Evolutionary conservation across 2,329 filamentous ascomycete species (phyloP), one percentile per base, ranked within the genome.

Genomic region (Aspergillus cejpii): DNA sequence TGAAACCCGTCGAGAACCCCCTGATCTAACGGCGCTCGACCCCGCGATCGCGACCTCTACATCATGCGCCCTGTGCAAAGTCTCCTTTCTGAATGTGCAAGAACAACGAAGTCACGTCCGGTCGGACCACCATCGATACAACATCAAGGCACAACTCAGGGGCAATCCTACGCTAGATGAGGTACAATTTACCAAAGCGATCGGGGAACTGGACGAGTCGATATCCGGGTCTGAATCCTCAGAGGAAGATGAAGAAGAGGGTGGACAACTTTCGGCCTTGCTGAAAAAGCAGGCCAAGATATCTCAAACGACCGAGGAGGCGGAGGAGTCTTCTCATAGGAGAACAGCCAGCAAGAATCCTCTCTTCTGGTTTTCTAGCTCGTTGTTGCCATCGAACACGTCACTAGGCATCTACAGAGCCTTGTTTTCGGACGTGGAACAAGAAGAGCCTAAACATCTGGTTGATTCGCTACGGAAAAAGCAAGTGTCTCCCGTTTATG

Each of bases 101-200:
- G 91, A 97, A 50, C 91, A 97, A 63, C 80, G 87, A 49, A 78
- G 80, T 47, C 92, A 98, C 67, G 81, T 87, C 46, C 85, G 87
- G 58, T 95, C 91, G 7, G 92, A 98, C 60, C 75, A 94, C 39
- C 92, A 98, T 65, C 79, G 84, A 53, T 98, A 96, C 70, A 98
- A 98, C 63, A 70, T 97, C 49, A 97, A 95, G 68, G 86, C 91
- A 63, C 94, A 87, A 71, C 71, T 95, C 45, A 81, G 87, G 37
- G 87, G 87, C 0, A 75, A 76, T 46, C 77, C 76, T 7, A 69
- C 86, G 0, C 84, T 96, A 1, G 79, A 80, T 1, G 92, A 98
- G 61, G 65, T 62, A 6, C 89, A 95, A 26, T 98, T 98, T 55
- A 87, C 92, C 63, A 87, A 84, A 62, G 75, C 96, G 5, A 76